These are phyloP conservation scores for Lichenothelia convexa DNA, from an alignment of 495 filamentous ascomycete genomes.

Conservation along the genomic window DNA sequence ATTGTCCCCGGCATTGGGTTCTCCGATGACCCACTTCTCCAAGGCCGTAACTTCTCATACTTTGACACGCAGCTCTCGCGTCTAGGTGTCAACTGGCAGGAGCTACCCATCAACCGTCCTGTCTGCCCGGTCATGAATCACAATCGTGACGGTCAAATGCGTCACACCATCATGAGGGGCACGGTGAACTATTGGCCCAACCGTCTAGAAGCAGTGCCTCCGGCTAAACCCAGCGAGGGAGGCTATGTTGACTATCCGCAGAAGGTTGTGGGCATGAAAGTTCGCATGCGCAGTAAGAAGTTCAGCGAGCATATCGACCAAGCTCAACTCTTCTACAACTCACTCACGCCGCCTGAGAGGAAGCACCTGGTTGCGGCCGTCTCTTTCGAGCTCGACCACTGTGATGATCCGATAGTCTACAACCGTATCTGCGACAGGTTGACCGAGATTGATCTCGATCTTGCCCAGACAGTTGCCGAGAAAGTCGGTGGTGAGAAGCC, in stretches of 20 bases:
- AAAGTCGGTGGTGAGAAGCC: constrained; percentile 49
- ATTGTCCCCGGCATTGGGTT: constrained; percentile 77
- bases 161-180: constrained; percentile 44
- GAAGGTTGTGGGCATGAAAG: constrained; percentile 50
- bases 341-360: constrained; percentile 51
- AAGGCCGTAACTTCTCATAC: constrained; percentile 77
- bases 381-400: constrained; percentile 74
- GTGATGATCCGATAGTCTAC: constrained; percentile 71
- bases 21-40: constrained; percentile 66
- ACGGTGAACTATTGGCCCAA: constrained; percentile 86
- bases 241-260: constrained; percentile 52
- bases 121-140: constrained; percentile 69
- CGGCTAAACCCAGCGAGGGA: constrained; percentile 38
- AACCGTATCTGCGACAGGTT: constrained; percentile 51
- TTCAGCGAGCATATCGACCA: constrained; percentile 67
- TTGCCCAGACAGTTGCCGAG: constrained; percentile 51
- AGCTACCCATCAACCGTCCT: constrained; percentile 66
- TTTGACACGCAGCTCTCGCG: constrained; percentile 72
- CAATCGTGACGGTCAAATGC: constrained; percentile 54
- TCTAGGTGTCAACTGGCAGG: constrained; percentile 70
- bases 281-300: constrained; percentile 51
- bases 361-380: constrained; percentile 51
- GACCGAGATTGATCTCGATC: constrained; percentile 49
- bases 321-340: constrained; percentile 70
- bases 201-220: constrained; percentile 44